Conservation (phyloP, 1,284 basidiomycete species). For the Marasmius fiardii region DNA sequence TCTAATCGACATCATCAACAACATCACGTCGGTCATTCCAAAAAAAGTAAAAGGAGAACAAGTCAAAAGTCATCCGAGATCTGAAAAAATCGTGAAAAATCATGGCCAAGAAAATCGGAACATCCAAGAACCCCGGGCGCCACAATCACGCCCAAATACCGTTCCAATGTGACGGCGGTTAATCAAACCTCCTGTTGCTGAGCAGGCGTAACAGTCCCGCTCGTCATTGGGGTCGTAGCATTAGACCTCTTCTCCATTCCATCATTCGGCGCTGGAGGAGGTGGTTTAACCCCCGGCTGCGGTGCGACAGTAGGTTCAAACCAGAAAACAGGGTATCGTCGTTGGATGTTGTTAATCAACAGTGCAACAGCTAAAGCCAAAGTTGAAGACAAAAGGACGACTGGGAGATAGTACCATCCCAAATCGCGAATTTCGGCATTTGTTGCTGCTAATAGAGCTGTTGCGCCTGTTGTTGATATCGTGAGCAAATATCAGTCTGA, state of each 20-base stretch:
- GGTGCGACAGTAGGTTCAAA: constrained; percentile 23
- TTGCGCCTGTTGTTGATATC: constrained; percentile 29
- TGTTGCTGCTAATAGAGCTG: constrained; percentile 44
- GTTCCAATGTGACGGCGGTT: too few relatives aligned
- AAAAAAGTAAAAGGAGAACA: too few relatives aligned
- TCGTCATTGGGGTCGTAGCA: too few relatives aligned
- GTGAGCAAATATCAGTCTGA: too few relatives aligned
- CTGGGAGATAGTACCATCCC: constrained; percentile 61
- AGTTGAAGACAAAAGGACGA: constrained; percentile 50
- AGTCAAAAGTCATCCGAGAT: too few relatives aligned
- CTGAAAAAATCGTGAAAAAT: too few relatives aligned
- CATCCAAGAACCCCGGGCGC: too few relatives aligned
- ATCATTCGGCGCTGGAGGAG: constrained; percentile 15
- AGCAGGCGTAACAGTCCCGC: too few relatives aligned
- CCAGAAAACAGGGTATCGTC: constrained; percentile 59
- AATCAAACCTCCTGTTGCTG: too few relatives aligned
- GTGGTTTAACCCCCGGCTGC: background rate
- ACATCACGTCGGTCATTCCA: too few relatives aligned
- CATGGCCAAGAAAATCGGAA: background rate
- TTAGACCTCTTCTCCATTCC: constrained; percentile 6
- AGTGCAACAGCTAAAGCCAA: constrained; percentile 51
- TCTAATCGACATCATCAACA: too few relatives aligned
- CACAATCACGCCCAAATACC: too few relatives aligned
- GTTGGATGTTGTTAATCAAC: constrained; percentile 56
- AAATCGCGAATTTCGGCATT: constrained; percentile 41